Percentiles rank a stretch among this genome's conserved stretches.
phyloP scores from a whole-genome alignment of 2,329 filamentous ascomycete species.

The Paecilomyces variotii region DNA sequence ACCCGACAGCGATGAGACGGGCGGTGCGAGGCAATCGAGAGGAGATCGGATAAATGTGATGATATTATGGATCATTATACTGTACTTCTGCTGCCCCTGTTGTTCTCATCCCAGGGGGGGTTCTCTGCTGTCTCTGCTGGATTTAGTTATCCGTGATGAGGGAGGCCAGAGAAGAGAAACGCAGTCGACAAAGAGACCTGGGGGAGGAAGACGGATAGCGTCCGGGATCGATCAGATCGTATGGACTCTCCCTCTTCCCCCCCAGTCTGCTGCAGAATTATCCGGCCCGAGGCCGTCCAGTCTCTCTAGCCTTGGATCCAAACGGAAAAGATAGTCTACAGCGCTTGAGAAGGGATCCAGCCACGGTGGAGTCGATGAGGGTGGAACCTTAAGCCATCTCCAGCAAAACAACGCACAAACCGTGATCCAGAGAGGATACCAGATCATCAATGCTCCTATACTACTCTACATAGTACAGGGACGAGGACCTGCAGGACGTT shows the following conservation, averaged over 20 bases:
- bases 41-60: not conserved
- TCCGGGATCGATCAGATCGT: not conserved
- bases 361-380: not conserved
- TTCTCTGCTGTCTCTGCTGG: no score
- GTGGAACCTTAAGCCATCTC: not conserved
- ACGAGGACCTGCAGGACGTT: not conserved
- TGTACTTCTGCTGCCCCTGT: not conserved
- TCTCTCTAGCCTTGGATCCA: not conserved
- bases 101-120: no score
- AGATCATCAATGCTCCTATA: not conserved
- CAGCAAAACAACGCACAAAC: not conserved
- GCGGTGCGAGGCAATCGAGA: slow-evolving; percentile 7
- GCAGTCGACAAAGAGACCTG: not conserved
- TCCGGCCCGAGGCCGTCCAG: not conserved
- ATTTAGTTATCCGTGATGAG: no score
- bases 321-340: not conserved
- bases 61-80: not conserved
- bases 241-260: not conserved
- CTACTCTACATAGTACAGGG: not conserved
- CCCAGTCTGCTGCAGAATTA: not conserved
- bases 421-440: not conserved
- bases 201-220: not conserved
- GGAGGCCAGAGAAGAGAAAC: not conserved
- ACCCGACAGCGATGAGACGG: slow-evolving; percentile 22
- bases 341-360: not conserved